phyloP scores from a whole-genome alignment of 331 rosid genomes.

The Quercus phellos region DNA sequence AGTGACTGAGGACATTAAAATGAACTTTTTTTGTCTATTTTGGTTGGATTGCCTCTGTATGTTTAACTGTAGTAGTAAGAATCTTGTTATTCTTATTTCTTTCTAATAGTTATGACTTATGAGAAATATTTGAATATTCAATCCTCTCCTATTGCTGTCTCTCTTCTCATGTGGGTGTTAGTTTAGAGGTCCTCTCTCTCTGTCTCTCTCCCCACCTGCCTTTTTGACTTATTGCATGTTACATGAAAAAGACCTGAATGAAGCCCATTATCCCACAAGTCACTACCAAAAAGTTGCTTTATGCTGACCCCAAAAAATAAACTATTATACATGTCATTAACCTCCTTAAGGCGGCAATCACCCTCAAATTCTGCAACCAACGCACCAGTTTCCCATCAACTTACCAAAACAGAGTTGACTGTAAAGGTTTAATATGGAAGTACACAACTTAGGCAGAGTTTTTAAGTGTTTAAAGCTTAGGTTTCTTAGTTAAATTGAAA shows the following conservation, averaged over 20 bases:
- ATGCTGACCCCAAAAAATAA: slow-evolving; percentile 4
- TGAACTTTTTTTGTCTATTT: neutral
- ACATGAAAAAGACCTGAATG: slow-evolving; percentile 17
- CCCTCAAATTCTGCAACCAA: slow-evolving; percentile 10
- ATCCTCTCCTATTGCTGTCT: neutral
- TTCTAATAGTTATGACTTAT: neutral
- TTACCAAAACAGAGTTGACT: slow-evolving; percentile 20
- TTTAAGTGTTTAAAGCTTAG: too few relatives aligned
- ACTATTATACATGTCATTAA: neutral
- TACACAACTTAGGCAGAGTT: too few relatives aligned
- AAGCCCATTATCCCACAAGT: neutral
- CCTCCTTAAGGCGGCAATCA: neutral
- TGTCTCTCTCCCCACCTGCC: slow-evolving; percentile 22
- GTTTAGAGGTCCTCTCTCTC: slow-evolving; percentile 9
- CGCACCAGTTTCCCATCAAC: neutral
- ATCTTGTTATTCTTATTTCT: neutral
- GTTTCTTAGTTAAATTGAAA: too few relatives aligned
- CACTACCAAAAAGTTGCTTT: slow-evolving; percentile 9
- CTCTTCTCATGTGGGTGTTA: neutral
- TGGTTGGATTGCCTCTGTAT: too few relatives aligned
- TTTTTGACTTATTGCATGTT: slow-evolving; percentile 19
- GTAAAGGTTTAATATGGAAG: slow-evolving; percentile 18
- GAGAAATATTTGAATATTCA: slow-evolving; percentile 3
- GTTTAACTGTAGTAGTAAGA: neutral
- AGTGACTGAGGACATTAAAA: neutral